Percentiles rank a stretch among this genome's conserved stretches.
These are phyloP conservation scores for Ophiostoma sp. DNA, from an alignment of 2,329 filamentous ascomycete genomes.

Conservation along the genomic window DNA sequence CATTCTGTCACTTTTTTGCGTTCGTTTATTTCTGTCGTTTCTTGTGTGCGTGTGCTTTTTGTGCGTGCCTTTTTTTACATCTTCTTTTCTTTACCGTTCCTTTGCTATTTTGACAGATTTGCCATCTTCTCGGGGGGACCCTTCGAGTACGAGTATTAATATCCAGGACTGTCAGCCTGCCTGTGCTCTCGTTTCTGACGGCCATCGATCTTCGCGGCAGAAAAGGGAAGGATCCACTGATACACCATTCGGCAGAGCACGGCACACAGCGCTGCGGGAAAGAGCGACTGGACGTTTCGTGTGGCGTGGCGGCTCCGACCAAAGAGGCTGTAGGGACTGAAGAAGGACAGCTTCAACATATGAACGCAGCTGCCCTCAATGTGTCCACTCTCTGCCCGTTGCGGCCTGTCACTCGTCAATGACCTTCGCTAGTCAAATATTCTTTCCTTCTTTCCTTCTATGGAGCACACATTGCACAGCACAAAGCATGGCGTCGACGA, in stretches of 20 bases:
- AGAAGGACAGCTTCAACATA: background rate
- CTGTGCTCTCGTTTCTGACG: background rate
- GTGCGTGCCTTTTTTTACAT: background rate
- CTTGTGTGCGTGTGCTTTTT: background rate
- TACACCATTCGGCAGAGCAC: background rate
- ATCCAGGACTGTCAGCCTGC: background rate
- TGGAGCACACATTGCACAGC: background rate
- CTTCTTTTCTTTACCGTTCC: background rate
- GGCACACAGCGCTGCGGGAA: slow-evolving; percentile 4
- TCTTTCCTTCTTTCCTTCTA: background rate
- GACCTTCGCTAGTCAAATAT: background rate
- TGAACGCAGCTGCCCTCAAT: too few relatives aligned
- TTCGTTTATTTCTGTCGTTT: background rate
- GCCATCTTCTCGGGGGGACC: background rate
- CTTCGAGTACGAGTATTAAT: background rate
- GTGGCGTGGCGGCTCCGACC: background rate
- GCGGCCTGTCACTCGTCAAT: background rate
- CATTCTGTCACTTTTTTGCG: background rate
- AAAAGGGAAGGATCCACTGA: slow-evolving; percentile 4
- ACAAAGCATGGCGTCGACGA: background rate
- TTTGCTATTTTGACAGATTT: background rate
- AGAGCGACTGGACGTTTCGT: slow-evolving; percentile 14
- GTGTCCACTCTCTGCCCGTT: background rate
- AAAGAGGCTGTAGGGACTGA: background rate
- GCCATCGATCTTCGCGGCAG: background rate